Percentiles rank a stretch among this genome's conserved stretches.
Conservation (phyloP, 768 basidiomycete species). For the Auriscalpium microsporum region DNA sequence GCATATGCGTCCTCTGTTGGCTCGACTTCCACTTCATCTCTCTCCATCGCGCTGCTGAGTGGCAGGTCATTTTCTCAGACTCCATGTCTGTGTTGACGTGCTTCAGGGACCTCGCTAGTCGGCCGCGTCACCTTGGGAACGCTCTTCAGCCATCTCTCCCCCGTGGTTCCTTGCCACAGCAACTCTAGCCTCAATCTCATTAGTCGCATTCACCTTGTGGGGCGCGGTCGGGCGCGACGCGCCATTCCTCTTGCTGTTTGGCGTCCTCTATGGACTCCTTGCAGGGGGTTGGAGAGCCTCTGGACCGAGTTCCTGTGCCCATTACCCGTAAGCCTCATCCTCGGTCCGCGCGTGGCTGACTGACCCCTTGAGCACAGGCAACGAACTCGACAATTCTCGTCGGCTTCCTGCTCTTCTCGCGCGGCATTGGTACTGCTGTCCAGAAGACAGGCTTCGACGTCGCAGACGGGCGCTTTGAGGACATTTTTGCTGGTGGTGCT, state of each 20-base stretch:
- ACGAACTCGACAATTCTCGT: conserved; percentile 17
- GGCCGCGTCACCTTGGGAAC: conserved; percentile 12
- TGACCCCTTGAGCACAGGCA: conserved; percentile 11
- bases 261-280: conserved; percentile 22
- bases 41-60: conserved; percentile 17
- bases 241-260: conserved; percentile 21
- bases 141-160: conserved; percentile 15
- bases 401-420: conserved; percentile 17
- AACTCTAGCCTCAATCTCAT: conserved; percentile 16
- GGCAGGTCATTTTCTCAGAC: background rate
- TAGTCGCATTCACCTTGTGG: conserved; percentile 26
- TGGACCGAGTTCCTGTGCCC: conserved; percentile 23
- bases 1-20: conserved; percentile 16
- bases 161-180: conserved; percentile 17
- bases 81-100: too few relatives aligned
- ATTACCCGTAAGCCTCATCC: conserved; percentile 15
- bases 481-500: background rate
- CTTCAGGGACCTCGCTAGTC: conserved; percentile 9
- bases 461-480: background rate
- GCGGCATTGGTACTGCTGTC: conserved; percentile 21
- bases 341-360: too few relatives aligned
- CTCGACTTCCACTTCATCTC: conserved; percentile 7
- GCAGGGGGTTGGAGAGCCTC: conserved; percentile 26
- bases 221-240: conserved; percentile 19
- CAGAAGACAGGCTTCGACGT: background rate